Evolutionary conservation across 2,329 filamentous ascomycete species (phyloP).

Genomic region (Nemania sp.): DNA sequence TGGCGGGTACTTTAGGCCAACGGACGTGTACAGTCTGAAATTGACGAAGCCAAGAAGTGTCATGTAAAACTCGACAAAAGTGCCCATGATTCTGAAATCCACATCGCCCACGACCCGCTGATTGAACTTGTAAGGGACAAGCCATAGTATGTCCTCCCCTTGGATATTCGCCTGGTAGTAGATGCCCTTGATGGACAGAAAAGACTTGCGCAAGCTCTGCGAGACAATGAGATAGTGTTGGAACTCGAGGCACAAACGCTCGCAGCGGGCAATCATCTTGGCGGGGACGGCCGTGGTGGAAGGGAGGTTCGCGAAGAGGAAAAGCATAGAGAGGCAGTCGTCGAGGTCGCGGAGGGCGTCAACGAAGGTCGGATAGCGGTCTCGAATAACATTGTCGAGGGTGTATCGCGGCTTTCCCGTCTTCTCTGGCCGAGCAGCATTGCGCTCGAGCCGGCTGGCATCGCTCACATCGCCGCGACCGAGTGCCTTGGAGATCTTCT

Average conservation of each 20-base stretch:
- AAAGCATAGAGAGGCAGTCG: conserved; percentile 95
- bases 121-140: conserved; percentile 97
- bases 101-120: conserved; percentile 92
- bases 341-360: conserved; percentile 94
- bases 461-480: conserved; percentile 89
- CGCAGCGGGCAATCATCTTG: conserved; percentile 94
- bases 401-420: conserved; percentile 87
- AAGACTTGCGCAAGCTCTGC: conserved; percentile 90
- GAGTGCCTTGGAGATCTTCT: conserved; percentile 93
- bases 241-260: conserved; percentile 91
- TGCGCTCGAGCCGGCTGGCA: conserved; percentile 81
- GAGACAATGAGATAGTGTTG: conserved; percentile 96
- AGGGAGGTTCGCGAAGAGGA: conserved; percentile 94
- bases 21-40: conserved; percentile 87
- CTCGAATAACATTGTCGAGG: conserved; percentile 94
- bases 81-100: conserved; percentile 99
- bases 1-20: conserved; percentile 92
- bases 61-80: conserved; percentile 98
- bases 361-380: conserved; percentile 95
- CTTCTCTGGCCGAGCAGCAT: conserved; percentile 86
- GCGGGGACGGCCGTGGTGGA: conserved; percentile 86
- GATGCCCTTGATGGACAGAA: conserved; percentile 98
- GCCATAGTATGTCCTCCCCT: conserved; percentile 94
- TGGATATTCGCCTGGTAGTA: conserved; percentile 99
- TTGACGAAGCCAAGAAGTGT: conserved; percentile 95